A percentile compares a stretch with the other conserved stretches of the same genome.
Conservation (phyloP, 2,329 filamentous ascomycete species). For the Clonostachys sp. region DNA sequence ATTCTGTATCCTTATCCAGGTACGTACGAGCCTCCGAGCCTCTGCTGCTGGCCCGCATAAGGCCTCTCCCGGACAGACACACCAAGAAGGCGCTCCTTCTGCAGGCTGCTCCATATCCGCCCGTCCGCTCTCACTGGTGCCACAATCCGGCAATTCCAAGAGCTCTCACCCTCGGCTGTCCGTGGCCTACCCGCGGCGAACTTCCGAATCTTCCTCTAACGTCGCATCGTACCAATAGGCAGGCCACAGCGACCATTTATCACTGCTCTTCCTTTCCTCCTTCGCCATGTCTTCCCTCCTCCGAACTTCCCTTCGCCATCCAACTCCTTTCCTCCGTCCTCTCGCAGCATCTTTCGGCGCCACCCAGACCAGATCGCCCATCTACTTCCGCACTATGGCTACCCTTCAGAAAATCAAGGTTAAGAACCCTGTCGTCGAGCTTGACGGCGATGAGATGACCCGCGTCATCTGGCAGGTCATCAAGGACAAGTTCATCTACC, state of each 20-base stretch:
- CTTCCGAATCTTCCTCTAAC: background rate
- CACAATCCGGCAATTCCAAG: background rate
- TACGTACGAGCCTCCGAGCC: too few relatives aligned
- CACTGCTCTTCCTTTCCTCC: slow-evolving; percentile 12
- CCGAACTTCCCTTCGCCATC: slow-evolving; percentile 17
- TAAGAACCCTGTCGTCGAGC: slow-evolving; percentile 97
- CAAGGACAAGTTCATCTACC: slow-evolving; percentile 97
- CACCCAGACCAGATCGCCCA: slow-evolving; percentile 44
- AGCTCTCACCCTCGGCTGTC: slow-evolving; percentile 3
- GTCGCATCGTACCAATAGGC: too few relatives aligned
- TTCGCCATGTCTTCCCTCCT: slow-evolving; percentile 20
- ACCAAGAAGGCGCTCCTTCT: background rate
- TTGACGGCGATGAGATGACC: slow-evolving; percentile 96
- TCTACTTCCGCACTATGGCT: slow-evolving; percentile 43
- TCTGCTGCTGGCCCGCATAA: too few relatives aligned
- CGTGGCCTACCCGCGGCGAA: background rate
- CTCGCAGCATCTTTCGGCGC: slow-evolving; percentile 55
- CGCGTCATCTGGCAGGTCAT: slow-evolving; percentile 98
- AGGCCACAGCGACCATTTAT: slow-evolving; percentile 1
- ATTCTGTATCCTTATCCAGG: too few relatives aligned
- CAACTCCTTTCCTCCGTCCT: slow-evolving; percentile 32
- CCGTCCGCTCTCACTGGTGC: background rate
- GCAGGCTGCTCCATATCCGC: slow-evolving; percentile 4
- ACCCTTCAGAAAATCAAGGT: slow-evolving; percentile 86
- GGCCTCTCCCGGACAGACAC: too few relatives aligned